Evolutionary conservation across 352 stramenopile genomes (phyloP).

Genomic region (Chrysophaeum taylorii): DNA sequence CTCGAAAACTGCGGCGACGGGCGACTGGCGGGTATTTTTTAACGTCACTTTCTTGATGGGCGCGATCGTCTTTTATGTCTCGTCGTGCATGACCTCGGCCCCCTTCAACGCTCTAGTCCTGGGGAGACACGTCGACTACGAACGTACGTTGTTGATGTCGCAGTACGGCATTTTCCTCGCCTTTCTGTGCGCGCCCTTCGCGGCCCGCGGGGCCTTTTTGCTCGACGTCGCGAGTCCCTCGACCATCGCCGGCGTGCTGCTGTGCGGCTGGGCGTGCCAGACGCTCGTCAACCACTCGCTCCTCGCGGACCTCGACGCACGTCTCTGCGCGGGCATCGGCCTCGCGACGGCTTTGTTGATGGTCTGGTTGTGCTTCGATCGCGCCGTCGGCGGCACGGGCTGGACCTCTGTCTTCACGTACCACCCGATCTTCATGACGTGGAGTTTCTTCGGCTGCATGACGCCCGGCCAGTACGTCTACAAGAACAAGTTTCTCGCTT

Average conservation of each 20-base stretch:
- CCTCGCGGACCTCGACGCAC: background rate
- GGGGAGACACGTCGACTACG: background rate
- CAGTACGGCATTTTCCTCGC: slow-evolving; percentile 1
- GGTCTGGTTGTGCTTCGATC: background rate
- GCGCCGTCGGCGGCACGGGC: background rate
- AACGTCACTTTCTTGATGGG: background rate
- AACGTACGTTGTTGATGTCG: background rate
- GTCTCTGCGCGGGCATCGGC: background rate
- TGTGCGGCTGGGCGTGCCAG: background rate
- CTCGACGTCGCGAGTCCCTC: background rate
- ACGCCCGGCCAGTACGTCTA: background rate
- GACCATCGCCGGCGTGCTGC: background rate
- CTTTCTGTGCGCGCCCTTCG: background rate
- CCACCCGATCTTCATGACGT: background rate
- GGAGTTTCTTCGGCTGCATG: background rate
- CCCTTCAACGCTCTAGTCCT: background rate
- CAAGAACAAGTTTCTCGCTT: background rate
- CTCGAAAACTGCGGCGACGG: background rate
- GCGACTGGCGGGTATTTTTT: background rate
- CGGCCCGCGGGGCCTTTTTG: background rate
- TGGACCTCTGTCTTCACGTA: background rate
- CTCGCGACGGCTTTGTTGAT: background rate
- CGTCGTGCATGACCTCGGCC: background rate
- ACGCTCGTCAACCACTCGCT: background rate
- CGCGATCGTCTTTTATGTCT: background rate